Conservation (phyloP, 345 rosid species). For the Eucalyptus pauciflora region DNA sequence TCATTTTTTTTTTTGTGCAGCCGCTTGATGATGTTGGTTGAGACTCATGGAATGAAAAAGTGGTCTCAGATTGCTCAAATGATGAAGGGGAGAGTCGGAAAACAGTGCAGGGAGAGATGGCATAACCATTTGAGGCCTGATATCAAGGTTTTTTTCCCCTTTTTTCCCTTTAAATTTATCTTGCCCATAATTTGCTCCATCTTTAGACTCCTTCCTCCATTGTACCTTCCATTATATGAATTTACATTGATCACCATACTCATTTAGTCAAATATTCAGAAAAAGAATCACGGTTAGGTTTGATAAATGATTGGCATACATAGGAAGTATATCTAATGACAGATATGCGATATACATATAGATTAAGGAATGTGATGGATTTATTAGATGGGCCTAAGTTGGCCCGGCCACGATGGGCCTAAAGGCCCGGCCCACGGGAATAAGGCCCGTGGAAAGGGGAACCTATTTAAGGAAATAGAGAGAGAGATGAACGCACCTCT, state of each 20-base stretch:
- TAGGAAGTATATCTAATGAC: background rate
- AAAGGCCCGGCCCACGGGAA: too few relatives aligned
- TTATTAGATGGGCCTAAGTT: too few relatives aligned
- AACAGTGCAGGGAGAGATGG: slow-evolving; percentile 93
- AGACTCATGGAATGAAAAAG: slow-evolving; percentile 36
- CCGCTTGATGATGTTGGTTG: slow-evolving; percentile 33
- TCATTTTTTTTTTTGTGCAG: background rate
- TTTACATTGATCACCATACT: background rate
- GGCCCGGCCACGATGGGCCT: too few relatives aligned
- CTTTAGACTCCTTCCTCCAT: background rate
- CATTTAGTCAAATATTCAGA: background rate
- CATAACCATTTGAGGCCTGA: slow-evolving; percentile 74
- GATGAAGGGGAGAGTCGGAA: slow-evolving; percentile 57
- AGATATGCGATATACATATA: background rate
- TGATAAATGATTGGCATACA: background rate
- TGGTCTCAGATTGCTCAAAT: slow-evolving; percentile 64
- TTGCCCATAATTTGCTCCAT: background rate
- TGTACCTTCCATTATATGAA: background rate
- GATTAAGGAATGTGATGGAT: background rate
- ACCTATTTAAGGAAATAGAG: too few relatives aligned
- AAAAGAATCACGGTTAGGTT: background rate
- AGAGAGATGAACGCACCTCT: too few relatives aligned
- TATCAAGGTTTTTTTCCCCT: slow-evolving; percentile 34
- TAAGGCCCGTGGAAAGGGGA: too few relatives aligned
- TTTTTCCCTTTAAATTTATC: background rate